Evolutionary conservation across 805 yeast genomes (phyloP).

Genomic region (Cephaloascus fragrans): DNA sequence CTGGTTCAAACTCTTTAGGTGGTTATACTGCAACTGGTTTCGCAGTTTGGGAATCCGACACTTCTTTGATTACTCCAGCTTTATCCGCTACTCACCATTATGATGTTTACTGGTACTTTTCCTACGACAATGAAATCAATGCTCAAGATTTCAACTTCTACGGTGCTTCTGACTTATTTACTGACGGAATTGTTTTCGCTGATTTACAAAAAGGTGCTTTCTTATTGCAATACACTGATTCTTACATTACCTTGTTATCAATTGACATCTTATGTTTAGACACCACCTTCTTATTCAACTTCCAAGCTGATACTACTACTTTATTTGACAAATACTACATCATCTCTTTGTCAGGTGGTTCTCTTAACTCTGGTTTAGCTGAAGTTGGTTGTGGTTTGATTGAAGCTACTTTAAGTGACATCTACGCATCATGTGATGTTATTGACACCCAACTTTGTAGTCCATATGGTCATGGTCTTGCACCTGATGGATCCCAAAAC

Average conservation of each 20-base stretch:
- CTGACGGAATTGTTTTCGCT: not conserved
- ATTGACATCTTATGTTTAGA: not conserved
- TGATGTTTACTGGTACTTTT: not conserved
- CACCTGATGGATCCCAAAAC: not conserved
- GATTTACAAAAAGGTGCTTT: not conserved
- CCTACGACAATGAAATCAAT: not conserved
- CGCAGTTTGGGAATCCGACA: not conserved
- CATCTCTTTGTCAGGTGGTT: not conserved
- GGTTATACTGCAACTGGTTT: not conserved
- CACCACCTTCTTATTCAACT: not conserved
- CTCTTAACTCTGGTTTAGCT: not conserved
- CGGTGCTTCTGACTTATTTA: not conserved
- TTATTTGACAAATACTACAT: not conserved
- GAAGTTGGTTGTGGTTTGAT: not conserved
- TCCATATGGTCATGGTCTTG: not conserved
- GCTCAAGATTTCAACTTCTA: not conserved
- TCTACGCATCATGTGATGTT: not conserved
- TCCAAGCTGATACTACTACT: not conserved
- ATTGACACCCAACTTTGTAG: not conserved
- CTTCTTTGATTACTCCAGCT: not conserved
- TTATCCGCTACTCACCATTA: not conserved
- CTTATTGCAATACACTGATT: not conserved
- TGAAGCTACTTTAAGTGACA: not conserved
- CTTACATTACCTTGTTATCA: not conserved
- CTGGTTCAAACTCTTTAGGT: conserved; percentile 1